These are phyloP conservation scores for Luffa aegyptiaca DNA, from an alignment of 306 rosid genomes.

Conservation along the genomic window DNA sequence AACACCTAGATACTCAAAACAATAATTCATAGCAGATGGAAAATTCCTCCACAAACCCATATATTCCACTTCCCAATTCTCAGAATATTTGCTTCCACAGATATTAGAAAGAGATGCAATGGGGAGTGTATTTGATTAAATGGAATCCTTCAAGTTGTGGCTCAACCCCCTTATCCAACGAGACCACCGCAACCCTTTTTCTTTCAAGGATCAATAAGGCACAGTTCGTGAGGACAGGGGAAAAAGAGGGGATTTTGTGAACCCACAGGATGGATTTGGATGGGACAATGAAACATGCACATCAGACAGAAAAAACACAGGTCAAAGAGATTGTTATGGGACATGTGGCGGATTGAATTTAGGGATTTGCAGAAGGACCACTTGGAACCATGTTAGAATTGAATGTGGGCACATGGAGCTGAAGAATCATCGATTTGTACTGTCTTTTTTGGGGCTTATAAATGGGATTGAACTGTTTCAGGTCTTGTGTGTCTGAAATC, in stretches of 20 bases:
- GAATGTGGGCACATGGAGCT: slow-evolving; percentile 20
- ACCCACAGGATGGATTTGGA: slow-evolving; percentile 3
- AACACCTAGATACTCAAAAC: not conserved
- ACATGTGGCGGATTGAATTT: slow-evolving; percentile 19
- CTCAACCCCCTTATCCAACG: slow-evolving; percentile 7
- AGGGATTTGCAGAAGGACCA: slow-evolving; percentile 28
- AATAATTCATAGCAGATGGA: not conserved
- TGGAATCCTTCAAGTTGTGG: slow-evolving; percentile 8
- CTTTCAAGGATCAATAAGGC: not conserved
- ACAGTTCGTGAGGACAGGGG: not conserved
- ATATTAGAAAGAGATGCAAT: not conserved
- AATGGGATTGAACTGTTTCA: not conserved
- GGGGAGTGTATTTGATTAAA: not conserved
- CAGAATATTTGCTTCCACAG: not conserved
- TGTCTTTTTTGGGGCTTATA: slow-evolving; percentile 26
- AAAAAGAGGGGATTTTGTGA: not conserved
- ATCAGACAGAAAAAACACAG: slow-evolving; percentile 1
- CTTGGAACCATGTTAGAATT: slow-evolving; percentile 21
- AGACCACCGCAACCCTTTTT: not conserved
- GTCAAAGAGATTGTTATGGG: slow-evolving; percentile 18
- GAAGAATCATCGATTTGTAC: slow-evolving; percentile 1
- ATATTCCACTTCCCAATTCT: not conserved
- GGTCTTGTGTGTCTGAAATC: slow-evolving; percentile 9
- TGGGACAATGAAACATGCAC: slow-evolving; percentile 4
- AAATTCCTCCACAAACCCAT: not conserved